Evolutionary conservation across 768 basidiomycete species (phyloP).

Genomic region (Brasilioporus rufonigricans): DNA sequence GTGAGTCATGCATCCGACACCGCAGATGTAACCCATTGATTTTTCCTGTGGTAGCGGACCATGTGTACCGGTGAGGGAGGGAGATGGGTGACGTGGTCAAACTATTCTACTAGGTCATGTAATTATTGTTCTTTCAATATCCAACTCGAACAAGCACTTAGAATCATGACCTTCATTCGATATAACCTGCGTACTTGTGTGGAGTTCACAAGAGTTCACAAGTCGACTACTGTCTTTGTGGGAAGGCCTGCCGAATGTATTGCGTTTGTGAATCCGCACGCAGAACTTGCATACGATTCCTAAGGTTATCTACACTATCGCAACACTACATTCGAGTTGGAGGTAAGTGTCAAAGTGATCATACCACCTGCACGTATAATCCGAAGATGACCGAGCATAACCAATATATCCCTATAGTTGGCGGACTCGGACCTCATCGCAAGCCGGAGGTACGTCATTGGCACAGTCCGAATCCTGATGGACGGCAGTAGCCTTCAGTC

Average conservation of each 20-base stretch:
- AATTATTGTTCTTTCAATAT: constrained; percentile 19
- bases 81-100: constrained; percentile 6
- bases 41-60: constrained; percentile 64
- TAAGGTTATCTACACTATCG: no score
- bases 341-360: not conserved
- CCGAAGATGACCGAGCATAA: not conserved
- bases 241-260: not conserved
- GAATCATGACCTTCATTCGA: not conserved
- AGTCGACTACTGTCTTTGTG: not conserved
- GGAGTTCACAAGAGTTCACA: not conserved
- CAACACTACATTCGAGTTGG: not conserved
- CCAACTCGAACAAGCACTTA: constrained; percentile 3
- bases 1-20: constrained; percentile 39
- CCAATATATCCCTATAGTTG: not conserved
- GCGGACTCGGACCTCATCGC: not conserved
- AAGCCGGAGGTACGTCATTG: not conserved
- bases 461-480: constrained; percentile 6
- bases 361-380: not conserved
- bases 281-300: not conserved
- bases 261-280: not conserved
- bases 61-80: constrained; percentile 73
- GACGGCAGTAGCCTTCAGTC: not conserved
- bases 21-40: constrained; percentile 17
- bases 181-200: not conserved
- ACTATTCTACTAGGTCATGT: constrained; percentile 19